phyloP scores from a whole-genome alignment of 129 eudicot species.

The Deinandra increscens region DNA sequence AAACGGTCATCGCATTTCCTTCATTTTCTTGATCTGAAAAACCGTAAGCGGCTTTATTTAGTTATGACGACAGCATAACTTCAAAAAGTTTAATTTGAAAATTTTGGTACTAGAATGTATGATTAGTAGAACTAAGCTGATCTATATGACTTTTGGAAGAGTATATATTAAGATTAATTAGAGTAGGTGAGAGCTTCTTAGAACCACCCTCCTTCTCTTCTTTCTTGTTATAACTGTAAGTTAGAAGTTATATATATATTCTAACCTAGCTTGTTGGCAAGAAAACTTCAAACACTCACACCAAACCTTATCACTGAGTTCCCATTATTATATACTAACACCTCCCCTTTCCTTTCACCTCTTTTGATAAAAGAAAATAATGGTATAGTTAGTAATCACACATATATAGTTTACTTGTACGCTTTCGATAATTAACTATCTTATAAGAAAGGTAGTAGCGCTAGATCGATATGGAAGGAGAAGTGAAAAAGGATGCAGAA shows the following conservation, averaged over 20 bases:
- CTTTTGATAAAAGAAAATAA: slow-evolving; percentile 26
- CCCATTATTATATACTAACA: slow-evolving; percentile 21
- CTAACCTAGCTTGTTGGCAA: slow-evolving; percentile 25
- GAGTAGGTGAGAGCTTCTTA: slow-evolving; percentile 53
- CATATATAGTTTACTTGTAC: slow-evolving; percentile 10
- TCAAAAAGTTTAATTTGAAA: not conserved
- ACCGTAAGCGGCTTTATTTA: not conserved
- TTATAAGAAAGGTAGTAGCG: slow-evolving; percentile 1
- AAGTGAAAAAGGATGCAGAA: slow-evolving; percentile 36
- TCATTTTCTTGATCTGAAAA: not conserved
- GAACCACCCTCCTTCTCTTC: slow-evolving; percentile 25
- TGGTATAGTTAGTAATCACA: not conserved
- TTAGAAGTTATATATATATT: slow-evolving; percentile 23
- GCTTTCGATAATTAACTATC: slow-evolving; percentile 23
- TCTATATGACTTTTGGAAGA: slow-evolving; percentile 28
- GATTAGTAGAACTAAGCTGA: slow-evolving; percentile 15
- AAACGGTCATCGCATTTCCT: too few species aligned
- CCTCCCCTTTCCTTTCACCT: slow-evolving; percentile 33
- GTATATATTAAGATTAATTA: slow-evolving; percentile 40
- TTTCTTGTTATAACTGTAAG: slow-evolving; percentile 18
- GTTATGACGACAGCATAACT: not conserved
- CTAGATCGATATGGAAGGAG: slow-evolving; percentile 52
- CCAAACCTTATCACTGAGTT: slow-evolving; percentile 35
- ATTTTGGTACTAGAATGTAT: slow-evolving; percentile 12
- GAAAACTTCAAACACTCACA: slow-evolving; percentile 27